Percentiles rank a stretch among this genome's conserved stretches.
Evolutionary conservation across 805 yeast species (phyloP).

Genomic region (Grigorovia yakushimaensis): DNA sequence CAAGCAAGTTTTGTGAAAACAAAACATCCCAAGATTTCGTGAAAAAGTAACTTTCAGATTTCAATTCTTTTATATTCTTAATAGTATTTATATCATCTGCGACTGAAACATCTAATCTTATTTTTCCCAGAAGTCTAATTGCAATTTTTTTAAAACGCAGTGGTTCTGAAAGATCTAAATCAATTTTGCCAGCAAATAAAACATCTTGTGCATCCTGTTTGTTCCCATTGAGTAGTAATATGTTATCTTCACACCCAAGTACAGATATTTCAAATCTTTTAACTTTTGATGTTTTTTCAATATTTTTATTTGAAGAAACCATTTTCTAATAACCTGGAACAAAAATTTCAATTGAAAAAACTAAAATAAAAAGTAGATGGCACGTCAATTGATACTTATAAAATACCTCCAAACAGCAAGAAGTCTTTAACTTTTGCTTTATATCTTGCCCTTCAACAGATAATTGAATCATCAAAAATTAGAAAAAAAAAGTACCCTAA

Average conservation of each 20-base stretch:
- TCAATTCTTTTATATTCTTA: slow-evolving; percentile 8
- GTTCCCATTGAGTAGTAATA: slow-evolving; percentile 70
- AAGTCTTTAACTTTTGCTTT: no score
- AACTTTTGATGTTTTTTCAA: slow-evolving; percentile 24
- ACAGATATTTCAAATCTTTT: not conserved
- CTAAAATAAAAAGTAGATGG: no score
- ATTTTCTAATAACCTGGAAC: slow-evolving; percentile 37
- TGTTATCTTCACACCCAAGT: slow-evolving; percentile 48
- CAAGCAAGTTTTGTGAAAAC: not conserved
- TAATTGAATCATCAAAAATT: no score
- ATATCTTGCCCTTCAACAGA: no score
- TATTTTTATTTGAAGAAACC: slow-evolving; percentile 48
- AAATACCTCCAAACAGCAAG: no score
- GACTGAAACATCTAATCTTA: slow-evolving; percentile 53
- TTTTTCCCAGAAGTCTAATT: slow-evolving; percentile 55
- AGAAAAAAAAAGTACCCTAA: no score
- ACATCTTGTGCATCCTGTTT: slow-evolving; percentile 71
- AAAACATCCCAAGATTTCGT: slow-evolving; percentile 69
- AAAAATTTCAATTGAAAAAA: no score
- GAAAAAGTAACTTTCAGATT: slow-evolving; percentile 53
- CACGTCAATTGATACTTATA: no score
- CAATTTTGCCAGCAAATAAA: slow-evolving; percentile 66
- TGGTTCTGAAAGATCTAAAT: slow-evolving; percentile 67
- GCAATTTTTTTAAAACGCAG: slow-evolving; percentile 54
- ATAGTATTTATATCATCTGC: not conserved